phyloP scores from a whole-genome alignment of 1,139 yeast species.

The Hemisphaericaspora xylofermentans region DNA sequence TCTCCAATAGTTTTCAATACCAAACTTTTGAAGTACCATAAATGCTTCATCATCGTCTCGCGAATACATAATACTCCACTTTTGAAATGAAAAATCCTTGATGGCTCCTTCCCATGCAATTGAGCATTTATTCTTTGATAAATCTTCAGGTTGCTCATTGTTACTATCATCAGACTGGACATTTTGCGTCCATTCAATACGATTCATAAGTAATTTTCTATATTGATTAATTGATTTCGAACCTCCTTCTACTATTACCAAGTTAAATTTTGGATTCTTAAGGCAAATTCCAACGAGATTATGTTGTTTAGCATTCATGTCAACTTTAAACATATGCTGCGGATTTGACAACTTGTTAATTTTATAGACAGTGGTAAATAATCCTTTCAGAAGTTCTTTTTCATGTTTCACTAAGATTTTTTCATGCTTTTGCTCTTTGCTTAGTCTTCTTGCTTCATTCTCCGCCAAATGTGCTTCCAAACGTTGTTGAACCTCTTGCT shows the following conservation, averaged over 20 bases:
- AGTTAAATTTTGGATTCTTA: constrained; percentile 43
- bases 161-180: constrained; percentile 23
- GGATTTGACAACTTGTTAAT: constrained; percentile 58
- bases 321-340: constrained; percentile 70
- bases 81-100: constrained; percentile 49
- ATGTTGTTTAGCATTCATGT: constrained; percentile 74
- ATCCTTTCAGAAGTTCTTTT: constrained; percentile 47
- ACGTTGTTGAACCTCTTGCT: constrained; percentile 66
- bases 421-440: constrained; percentile 53
- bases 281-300: constrained; percentile 60
- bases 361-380: constrained; percentile 57
- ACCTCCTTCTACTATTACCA: constrained; percentile 76
- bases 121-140: constrained; percentile 49
- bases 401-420: constrained; percentile 51
- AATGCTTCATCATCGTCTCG: constrained; percentile 56
- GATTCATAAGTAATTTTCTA: constrained; percentile 55
- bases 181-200: constrained; percentile 71
- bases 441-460: constrained; percentile 63
- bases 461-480: constrained; percentile 55
- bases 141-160: constrained; percentile 28
- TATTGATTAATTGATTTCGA: constrained; percentile 58
- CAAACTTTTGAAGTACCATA: constrained; percentile 49
- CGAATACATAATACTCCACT: constrained; percentile 59
- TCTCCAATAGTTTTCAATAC: constrained; percentile 62
- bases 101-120: constrained; percentile 80